Evolutionary conservation across 257 asterid species (phyloP), one percentile per base, ranked within the genome.

Genomic region (Nyctanthes arbortristis): DNA sequence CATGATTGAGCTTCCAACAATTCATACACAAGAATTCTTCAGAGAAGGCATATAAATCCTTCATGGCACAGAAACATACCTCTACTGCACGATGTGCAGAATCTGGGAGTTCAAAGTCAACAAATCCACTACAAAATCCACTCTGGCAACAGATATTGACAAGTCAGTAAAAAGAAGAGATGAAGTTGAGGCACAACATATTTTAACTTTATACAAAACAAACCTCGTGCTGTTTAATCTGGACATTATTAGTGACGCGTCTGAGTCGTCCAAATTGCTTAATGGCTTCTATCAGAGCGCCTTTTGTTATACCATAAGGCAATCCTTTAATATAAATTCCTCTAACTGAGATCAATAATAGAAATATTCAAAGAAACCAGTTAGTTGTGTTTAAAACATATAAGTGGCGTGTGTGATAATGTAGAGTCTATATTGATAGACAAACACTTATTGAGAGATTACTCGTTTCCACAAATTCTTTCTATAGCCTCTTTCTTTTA

Each of bases 41-140:
- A n/a, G n/a, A 28, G 6, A 58, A 32, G 37, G n/a, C n/a, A n/a
- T 11, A n/a, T n/a, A n/a, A n/a, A n/a, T n/a, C n/a, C n/a, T n/a
- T n/a, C n/a, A n/a, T n/a, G n/a, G n/a, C n/a, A n/a, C n/a, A 55
- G 55, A 54, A 10, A 58, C 45, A 24, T 76, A 84, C 97, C 87
- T 82, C 79, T 0, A 87, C 89, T 22, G 96, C 97, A 69, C 75
- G 85, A 10, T 71, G 72, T 10, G 96, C 96, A 34, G 89, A 58
- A 20, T 81, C 82, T 11, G 80, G 78, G 63, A 84, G 73, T 74
- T 86, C 93, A 18, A 88, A 90, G 24, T 90, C 89, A 34, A 87
- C 97, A 55, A 92, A 92, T 9, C 87, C 97, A 67, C 75, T 88
- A 65, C 88, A 82, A 43, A 83, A 90, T 3, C 91, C 93, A 52